phyloP scores from a whole-genome alignment of 73 alveolate species.

The Urostyla sp. region DNA sequence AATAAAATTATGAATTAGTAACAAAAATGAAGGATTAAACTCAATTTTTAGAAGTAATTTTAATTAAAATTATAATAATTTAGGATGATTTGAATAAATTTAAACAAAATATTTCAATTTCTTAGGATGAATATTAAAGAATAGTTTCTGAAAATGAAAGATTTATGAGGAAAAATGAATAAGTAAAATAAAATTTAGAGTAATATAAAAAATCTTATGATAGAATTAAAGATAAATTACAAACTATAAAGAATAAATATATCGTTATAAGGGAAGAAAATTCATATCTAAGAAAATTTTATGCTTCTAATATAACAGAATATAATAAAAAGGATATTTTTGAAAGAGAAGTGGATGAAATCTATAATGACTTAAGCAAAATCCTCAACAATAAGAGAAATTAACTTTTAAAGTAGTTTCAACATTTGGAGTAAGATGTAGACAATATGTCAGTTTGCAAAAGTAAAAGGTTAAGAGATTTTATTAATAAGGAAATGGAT shows the following conservation, averaged over 20 bases:
- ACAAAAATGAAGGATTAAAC: background rate
- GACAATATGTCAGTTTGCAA: constrained; percentile 9
- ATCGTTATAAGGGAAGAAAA: background rate
- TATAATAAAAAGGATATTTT: constrained; percentile 28
- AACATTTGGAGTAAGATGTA: background rate
- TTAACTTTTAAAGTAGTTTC: constrained; percentile 7
- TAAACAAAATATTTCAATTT: background rate
- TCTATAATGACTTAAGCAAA: constrained; percentile 17
- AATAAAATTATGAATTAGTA: background rate
- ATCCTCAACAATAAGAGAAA: constrained; percentile 9
- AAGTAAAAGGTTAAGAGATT: constrained; percentile 36
- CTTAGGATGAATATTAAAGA: background rate
- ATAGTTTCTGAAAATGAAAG: background rate
- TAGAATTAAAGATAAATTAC: constrained; percentile 3
- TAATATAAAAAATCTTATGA: background rate
- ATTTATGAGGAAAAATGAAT: background rate
- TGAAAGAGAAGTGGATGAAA: constrained; percentile 42
- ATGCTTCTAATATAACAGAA: constrained; percentile 7
- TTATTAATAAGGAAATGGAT: constrained; percentile 26
- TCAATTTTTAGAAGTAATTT: background rate
- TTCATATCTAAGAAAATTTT: constrained; percentile 2
- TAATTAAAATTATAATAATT: background rate
- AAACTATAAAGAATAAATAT: background rate
- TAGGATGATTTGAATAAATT: constrained; percentile 17
- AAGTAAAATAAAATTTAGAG: background rate